Base-by-base conservation (phyloP, 805 yeast genomes). In the Zygosaccharomyces rouxii region DNA sequence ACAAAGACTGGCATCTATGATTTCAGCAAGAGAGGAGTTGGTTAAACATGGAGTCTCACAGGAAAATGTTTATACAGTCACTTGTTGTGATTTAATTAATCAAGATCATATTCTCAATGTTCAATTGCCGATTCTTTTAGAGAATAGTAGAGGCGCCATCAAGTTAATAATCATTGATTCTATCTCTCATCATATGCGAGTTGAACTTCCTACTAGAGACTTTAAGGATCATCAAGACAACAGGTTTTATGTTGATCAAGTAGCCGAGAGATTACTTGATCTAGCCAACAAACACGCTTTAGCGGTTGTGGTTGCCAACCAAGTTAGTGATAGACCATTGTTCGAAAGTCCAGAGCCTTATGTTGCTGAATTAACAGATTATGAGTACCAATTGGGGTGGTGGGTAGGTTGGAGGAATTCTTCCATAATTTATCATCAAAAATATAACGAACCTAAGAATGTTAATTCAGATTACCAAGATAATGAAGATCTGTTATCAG, bases 151-250 rank as follows among this genome's bases (percentile, higher is more conserved):
- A 10, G 64, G 67, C 0, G 55, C 60, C 5, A 71, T 83, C 2
- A 83, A 77, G 38, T 59, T 85, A 25, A 71, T 92, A 0, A 74
- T 89, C 1, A 72, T 90, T 7, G 98, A 92, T 65, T 86, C 96
- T 29, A 79, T 90, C 3, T 81, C 92, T 0, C 96, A 88, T 59
- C 95, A 86, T 63, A 64, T 89, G 28, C 70, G 95, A 49, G 81
- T 81, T 1, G 88, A 83, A 53, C 60, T 80, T 21, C 73, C 67
- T 37, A 69, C 72, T 35, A 70, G 63, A 9, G 66, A 66, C 26
- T 64, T 68, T 22, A 58, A 58, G 33, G 68, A 67, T 16, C 64
- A 74, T 16, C 66, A 67, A 38, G 67, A 71, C 47, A 74, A 78
- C 51, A 67, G 72, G 44, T 58, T 66, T 43, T 75, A 78, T 53